Evolutionary conservation across 306 rosid genomes (phyloP), one percentile per base, ranked within the genome.

Genomic region (Prunus padus): DNA sequence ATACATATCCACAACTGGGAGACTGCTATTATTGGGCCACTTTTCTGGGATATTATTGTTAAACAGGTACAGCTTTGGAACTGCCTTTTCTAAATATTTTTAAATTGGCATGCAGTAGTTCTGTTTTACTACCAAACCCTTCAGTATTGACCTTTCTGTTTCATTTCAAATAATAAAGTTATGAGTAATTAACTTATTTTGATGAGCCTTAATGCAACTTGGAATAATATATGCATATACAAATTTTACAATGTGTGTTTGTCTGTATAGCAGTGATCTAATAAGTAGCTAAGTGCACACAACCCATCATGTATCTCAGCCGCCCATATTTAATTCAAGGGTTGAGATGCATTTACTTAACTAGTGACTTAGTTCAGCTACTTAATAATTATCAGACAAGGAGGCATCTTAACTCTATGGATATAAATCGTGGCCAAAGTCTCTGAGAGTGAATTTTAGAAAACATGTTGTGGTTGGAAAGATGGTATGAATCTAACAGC

Each of bases 1-100:
- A 74, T 93, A 71, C 98, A 93, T 81, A 72, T 93, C 23, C 98
- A 93, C 85, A 88, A 88, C 84, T 89, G 98, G 98, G 93, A 93
- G 88, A 93, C 98, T 80, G 92, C 98, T 71, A 87, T 93, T 42
- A 68, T 86, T 85, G 98, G 91, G 75, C 97, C 98, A 26, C 98
- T 93, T 87, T 93, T 93, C 82, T 93, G 98, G 98, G 98, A 93
- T 83, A 80, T 89, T 70, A 86, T 87, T 84, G 89, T 81, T 70
- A 76, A 88, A 40, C 91, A 93, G 98, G 98, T 93, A 61, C 56
- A 78, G 67, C 79, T 70, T 37, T 33, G 8, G 12, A 61, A 72
- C 67, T 12, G 59, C 14, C 16, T 47, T 59, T 40, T 63, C 71
- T 78, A 23, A 45, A 18, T 77, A 52, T 8, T 16, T 1, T 65